phyloP scores from a whole-genome alignment of 129 eudicot species.

The Centrapalus pauciflorus region DNA sequence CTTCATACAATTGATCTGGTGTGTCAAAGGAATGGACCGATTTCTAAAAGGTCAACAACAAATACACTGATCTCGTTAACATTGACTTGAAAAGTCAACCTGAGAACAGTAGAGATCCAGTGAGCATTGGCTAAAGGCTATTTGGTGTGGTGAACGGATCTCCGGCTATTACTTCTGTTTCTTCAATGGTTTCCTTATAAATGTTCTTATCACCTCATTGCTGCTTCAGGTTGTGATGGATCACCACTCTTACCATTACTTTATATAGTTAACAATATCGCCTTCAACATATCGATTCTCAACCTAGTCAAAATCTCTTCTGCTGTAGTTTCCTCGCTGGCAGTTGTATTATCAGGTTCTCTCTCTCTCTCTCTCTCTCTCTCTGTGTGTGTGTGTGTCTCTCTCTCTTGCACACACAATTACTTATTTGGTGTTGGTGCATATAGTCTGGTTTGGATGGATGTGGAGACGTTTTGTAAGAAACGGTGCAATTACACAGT shows the following conservation, averaged over 20 bases:
- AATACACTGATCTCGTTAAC: no score
- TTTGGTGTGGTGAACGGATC: not conserved
- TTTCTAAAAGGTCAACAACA: no score
- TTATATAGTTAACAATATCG: conserved; percentile 63
- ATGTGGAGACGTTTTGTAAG: no score
- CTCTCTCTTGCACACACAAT: not conserved
- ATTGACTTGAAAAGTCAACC: no score
- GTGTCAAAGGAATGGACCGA: no score
- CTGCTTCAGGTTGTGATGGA: conserved; percentile 75
- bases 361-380: conserved; percentile 21
- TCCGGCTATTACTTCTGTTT: not conserved
- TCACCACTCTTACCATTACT: conserved; percentile 80
- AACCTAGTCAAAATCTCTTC: conserved; percentile 68
- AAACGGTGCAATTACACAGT: no score
- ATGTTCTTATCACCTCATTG: conserved; percentile 8
- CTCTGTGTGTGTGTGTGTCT: not conserved
- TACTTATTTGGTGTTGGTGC: no score
- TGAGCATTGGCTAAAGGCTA: not conserved
- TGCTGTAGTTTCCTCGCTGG: conserved; percentile 85
- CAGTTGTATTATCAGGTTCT: conserved; percentile 67
- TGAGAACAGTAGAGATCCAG: no score
- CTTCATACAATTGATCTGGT: no score
- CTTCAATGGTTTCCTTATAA: not conserved
- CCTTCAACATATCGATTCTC: conserved; percentile 79
- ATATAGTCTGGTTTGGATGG: no score